phyloP scores from a whole-genome alignment of 441 rosid genomes.

The Adansonia grandidieri region DNA sequence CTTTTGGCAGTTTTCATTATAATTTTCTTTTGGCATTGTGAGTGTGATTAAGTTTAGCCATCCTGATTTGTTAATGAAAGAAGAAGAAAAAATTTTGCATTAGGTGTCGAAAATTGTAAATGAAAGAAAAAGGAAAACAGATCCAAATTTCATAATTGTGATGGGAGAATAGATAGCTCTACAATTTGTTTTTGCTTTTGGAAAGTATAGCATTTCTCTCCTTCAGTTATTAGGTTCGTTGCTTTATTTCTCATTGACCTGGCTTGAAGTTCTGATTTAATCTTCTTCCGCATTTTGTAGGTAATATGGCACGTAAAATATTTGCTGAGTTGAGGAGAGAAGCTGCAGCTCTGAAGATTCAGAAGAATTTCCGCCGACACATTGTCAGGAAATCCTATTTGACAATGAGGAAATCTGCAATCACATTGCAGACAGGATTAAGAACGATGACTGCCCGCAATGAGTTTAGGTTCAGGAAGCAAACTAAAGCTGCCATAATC shows the following conservation, averaged over 20 bases:
- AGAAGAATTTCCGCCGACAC: conserved; percentile 78
- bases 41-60: not conserved
- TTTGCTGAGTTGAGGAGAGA: conserved; percentile 80
- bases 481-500: conserved; percentile 89
- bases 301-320: conserved; percentile 82
- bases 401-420: conserved; percentile 59
- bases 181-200: not conserved
- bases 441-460: conserved; percentile 96
- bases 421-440: conserved; percentile 85
- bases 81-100: not conserved
- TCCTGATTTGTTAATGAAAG: conserved; percentile 10
- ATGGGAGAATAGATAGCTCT: not conserved
- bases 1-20: not conserved
- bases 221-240: not conserved
- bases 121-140: not conserved
- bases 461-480: conserved; percentile 94
- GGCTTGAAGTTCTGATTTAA: conserved; percentile 14
- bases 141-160: not conserved
- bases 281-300: conserved; percentile 38
- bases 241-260: not conserved
- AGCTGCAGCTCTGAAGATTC: conserved; percentile 91
- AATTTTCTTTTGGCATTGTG: not conserved
- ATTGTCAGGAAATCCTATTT: conserved; percentile 72
- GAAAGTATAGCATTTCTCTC: not conserved
- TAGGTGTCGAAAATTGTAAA: not conserved